These are phyloP conservation scores for Malus hybrid DNA, from an alignment of 331 rosid genomes.

Conservation along the genomic window DNA sequence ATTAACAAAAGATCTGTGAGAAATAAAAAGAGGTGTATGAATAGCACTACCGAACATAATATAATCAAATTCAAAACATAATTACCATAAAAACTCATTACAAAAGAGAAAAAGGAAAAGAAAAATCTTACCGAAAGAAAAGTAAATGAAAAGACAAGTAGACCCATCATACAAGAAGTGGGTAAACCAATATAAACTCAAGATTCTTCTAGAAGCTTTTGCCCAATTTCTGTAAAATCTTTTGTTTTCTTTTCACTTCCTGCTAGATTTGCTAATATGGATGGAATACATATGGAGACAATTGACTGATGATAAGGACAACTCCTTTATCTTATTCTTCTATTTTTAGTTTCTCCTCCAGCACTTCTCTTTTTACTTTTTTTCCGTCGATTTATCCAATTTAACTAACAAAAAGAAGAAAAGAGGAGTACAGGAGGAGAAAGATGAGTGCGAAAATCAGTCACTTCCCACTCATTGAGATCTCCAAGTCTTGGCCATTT, in stretches of 20 bases:
- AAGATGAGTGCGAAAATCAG: background rate
- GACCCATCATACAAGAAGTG: slow-evolving; percentile 12
- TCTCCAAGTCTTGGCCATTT: slow-evolving; percentile 60
- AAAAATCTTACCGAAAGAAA: background rate
- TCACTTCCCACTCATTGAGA: slow-evolving; percentile 33
- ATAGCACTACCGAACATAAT: background rate
- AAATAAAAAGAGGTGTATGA: too few relatives aligned
- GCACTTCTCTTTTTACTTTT: background rate
- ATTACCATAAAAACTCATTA: slow-evolving; percentile 6
- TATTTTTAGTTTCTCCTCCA: background rate
- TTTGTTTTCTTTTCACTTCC: slow-evolving; percentile 7
- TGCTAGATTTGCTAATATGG: slow-evolving; percentile 13
- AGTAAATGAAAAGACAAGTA: background rate
- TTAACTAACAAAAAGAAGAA: too few relatives aligned
- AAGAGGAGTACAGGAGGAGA: too few relatives aligned
- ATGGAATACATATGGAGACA: slow-evolving; percentile 7
- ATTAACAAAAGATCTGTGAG: too few relatives aligned
- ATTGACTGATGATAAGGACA: slow-evolving; percentile 2
- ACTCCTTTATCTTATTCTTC: background rate
- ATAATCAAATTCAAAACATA: slow-evolving; percentile 8
- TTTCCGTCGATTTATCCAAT: too few relatives aligned
- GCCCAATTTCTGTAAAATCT: background rate
- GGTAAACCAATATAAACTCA: background rate
- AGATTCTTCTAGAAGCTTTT: slow-evolving; percentile 36
- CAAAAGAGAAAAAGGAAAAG: background rate